Evolutionary conservation across 805 yeast genomes (phyloP).

Genomic region (Saturnispora ahearnii): DNA sequence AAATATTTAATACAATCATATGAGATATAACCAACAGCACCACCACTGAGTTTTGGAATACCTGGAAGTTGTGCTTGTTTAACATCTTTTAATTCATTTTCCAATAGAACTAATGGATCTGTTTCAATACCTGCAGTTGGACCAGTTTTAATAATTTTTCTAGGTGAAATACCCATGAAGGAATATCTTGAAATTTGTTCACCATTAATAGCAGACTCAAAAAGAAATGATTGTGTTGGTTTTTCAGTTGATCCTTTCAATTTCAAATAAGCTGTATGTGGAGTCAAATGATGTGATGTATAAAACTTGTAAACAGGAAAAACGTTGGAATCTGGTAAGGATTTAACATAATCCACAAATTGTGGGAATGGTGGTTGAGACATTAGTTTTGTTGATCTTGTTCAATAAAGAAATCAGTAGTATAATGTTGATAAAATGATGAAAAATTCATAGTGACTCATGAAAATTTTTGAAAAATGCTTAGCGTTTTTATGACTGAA

Average conservation of each 20-base stretch:
- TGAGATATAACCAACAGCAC: conserved; percentile 92
- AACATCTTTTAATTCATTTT: conserved; percentile 56
- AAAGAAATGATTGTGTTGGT: conserved; percentile 62
- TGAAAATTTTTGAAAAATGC: background rate
- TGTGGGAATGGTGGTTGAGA: conserved; percentile 42
- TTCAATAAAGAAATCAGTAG: background rate
- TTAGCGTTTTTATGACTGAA: background rate
- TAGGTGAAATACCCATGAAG: conserved; percentile 81
- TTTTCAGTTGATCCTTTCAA: conserved; percentile 53
- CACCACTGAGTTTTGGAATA: conserved; percentile 79
- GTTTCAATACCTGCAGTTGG: conserved; percentile 51
- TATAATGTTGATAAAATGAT: no score
- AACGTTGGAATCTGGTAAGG: conserved; percentile 42
- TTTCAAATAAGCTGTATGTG: conserved; percentile 84
- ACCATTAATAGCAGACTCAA: conserved; percentile 85
- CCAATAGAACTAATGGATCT: conserved; percentile 74
- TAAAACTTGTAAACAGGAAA: conserved; percentile 75
- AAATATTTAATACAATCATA: conserved; percentile 96
- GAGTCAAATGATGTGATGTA: conserved; percentile 72
- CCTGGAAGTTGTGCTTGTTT: conserved; percentile 75
- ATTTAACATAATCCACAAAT: conserved; percentile 32
- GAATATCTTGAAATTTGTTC: conserved; percentile 86
- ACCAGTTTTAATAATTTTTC: conserved; percentile 77
- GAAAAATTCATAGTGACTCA: conserved; percentile 1
- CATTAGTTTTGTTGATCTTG: background rate